Conservation (phyloP, 257 asterid genomes). For the Penstemon newberryi region DNA sequence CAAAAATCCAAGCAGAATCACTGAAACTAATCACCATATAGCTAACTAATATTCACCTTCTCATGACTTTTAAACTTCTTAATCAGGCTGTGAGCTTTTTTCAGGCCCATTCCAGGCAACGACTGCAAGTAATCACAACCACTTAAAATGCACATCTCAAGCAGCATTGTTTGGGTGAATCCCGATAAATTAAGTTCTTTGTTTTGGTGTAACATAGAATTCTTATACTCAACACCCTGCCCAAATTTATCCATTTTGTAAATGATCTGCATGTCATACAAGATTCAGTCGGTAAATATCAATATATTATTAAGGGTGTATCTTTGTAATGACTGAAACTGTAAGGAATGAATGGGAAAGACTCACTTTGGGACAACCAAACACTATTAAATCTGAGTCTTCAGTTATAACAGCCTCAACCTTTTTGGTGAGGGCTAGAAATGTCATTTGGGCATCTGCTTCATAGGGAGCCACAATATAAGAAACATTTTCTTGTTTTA, state of each 20-base stretch:
- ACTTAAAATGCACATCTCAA: constrained; percentile 96
- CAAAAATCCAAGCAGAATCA: constrained; percentile 21
- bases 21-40: constrained; percentile 7
- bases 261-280: constrained; percentile 57
- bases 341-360: neutral
- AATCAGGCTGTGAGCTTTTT: constrained; percentile 77
- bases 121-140: constrained; percentile 96
- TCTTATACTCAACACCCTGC: constrained; percentile 85
- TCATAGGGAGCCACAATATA: constrained; percentile 95
- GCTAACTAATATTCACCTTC: constrained; percentile 50
- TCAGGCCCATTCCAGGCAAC: constrained; percentile 95
- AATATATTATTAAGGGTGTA: neutral
- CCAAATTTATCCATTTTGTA: constrained; percentile 99
- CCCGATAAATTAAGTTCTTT: constrained; percentile 73
- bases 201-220: constrained; percentile 59
- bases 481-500: constrained; percentile 65
- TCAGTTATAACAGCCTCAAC: constrained; percentile 95
- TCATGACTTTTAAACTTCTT: constrained; percentile 71
- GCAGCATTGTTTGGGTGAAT: constrained; percentile 82
- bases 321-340: neutral
- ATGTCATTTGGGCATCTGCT: constrained; percentile 99
- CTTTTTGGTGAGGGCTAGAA: constrained; percentile 72
- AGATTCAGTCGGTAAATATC: constrained; percentile 22
- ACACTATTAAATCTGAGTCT: constrained; percentile 91
- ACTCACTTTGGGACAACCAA: constrained; percentile 97